phyloP scores from a whole-genome alignment of 805 yeast genomes.

The Myxozyma melibiosi region DNA sequence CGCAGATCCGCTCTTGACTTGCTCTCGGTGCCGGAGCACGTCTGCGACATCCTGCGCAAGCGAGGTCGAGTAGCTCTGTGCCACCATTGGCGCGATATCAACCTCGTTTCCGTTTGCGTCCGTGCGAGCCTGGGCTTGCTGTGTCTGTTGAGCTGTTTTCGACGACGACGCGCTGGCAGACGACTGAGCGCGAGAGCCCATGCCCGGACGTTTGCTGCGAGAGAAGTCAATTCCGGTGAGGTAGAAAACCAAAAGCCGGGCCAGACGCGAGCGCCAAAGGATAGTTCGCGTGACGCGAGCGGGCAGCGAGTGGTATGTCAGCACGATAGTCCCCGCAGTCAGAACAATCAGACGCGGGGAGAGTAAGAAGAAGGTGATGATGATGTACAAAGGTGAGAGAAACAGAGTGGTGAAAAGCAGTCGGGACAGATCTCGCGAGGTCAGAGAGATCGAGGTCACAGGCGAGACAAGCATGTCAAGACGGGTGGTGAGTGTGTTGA shows the following conservation, averaged over 20 bases:
- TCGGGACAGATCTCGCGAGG: conserved; percentile 76
- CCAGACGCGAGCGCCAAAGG: conserved; percentile 77
- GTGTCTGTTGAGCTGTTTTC: not conserved
- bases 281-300: conserved; percentile 79
- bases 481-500: conserved; percentile 73
- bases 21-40: not conserved
- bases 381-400: conserved; percentile 80
- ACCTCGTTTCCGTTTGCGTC: not conserved
- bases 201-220: conserved; percentile 6
- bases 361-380: conserved; percentile 65
- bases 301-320: conserved; percentile 87
- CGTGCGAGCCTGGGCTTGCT: not conserved
- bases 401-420: conserved; percentile 81
- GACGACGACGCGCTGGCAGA: not conserved
- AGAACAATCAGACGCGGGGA: conserved; percentile 70
- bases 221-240: conserved; percentile 82
- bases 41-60: conserved; percentile 10
- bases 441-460: conserved; percentile 63
- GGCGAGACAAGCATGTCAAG: conserved; percentile 80
- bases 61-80: conserved; percentile 20
- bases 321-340: conserved; percentile 57
- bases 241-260: conserved; percentile 74
- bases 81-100: not conserved
- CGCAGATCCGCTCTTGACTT: conserved; percentile 6
- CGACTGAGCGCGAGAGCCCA: not conserved